A percentile compares a stretch with the other conserved stretches of the same genome.
Evolutionary conservation across 2,329 filamentous ascomycete species (phyloP).

Genomic region (Aschersonia sp.): DNA sequence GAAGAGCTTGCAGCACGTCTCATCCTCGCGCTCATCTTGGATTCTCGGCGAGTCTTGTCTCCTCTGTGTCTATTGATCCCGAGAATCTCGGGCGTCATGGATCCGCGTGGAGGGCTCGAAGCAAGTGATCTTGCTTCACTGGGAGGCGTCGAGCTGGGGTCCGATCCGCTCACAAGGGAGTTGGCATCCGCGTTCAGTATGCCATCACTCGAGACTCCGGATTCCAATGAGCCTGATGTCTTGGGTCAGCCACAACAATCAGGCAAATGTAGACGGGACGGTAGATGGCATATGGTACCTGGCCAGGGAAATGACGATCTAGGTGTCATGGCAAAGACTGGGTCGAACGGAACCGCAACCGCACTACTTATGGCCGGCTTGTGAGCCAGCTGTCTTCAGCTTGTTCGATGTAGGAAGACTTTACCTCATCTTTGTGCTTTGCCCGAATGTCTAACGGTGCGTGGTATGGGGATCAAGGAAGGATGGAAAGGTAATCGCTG

Average conservation of each 20-base stretch:
- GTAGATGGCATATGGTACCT: slow-evolving; percentile 14
- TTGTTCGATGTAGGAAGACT: not conserved
- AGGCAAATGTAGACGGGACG: not conserved
- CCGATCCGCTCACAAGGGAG: slow-evolving; percentile 30
- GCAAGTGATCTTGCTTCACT: slow-evolving; percentile 36
- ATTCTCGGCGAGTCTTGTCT: slow-evolving; percentile 43
- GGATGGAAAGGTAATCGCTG: not conserved
- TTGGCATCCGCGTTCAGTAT: slow-evolving; percentile 30
- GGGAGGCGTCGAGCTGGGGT: slow-evolving; percentile 36
- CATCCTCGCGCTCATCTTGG: slow-evolving; percentile 36
- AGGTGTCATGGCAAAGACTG: slow-evolving; percentile 34
- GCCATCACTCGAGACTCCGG: slow-evolving; percentile 14
- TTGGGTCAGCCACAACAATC: slow-evolving; percentile 4
- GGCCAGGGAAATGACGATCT: slow-evolving; percentile 37
- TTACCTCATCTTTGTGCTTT: not conserved
- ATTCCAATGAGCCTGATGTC: slow-evolving; percentile 19
- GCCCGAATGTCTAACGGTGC: no score
- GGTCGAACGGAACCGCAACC: slow-evolving; percentile 36
- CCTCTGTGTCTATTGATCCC: slow-evolving; percentile 43
- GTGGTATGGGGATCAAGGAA: not conserved
- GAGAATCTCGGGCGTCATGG: slow-evolving; percentile 43
- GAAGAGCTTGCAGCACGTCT: slow-evolving; percentile 35
- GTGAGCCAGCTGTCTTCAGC: not conserved
- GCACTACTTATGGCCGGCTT: slow-evolving; percentile 17
- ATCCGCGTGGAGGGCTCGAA: slow-evolving; percentile 40